phyloP scores from a whole-genome alignment of 176 grass and related monocot genomes.

The Echinochloa phyllopogon region DNA sequence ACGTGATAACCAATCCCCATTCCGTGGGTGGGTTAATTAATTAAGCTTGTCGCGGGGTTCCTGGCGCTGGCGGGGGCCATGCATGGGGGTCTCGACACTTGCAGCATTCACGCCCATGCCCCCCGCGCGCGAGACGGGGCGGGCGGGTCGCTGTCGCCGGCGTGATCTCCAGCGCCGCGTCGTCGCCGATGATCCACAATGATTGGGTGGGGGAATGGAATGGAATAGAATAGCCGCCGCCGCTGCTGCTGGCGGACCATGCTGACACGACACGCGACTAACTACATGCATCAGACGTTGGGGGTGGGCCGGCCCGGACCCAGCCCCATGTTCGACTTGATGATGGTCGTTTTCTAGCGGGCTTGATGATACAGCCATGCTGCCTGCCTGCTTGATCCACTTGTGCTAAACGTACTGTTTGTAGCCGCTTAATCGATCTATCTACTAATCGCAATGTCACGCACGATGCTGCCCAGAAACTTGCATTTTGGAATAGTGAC shows the following conservation, averaged over 20 bases:
- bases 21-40: too few relatives aligned
- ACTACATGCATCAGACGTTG: not conserved
- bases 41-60: not conserved
- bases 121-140: not conserved
- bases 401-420: not conserved
- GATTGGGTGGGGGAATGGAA: slow-evolving; percentile 18
- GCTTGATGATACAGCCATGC: too few relatives aligned
- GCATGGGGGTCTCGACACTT: slow-evolving; percentile 18
- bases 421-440: too few relatives aligned
- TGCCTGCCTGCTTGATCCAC: slow-evolving; percentile 1
- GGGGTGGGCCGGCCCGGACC: too few relatives aligned
- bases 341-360: not conserved
- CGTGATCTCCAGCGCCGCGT: slow-evolving; percentile 8
- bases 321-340: not conserved
- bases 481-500: not conserved
- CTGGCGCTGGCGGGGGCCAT: too few relatives aligned
- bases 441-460: not conserved
- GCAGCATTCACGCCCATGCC: slow-evolving; percentile 35
- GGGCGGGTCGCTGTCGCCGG: not conserved
- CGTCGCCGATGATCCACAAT: slow-evolving; percentile 7
- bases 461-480: not conserved
- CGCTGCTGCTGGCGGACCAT: not conserved
- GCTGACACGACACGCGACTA: not conserved
- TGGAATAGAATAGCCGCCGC: not conserved
- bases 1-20: not conserved